phyloP scores from a whole-genome alignment of 306 rosid species.

The Amphicarpaea edgeworthii region DNA sequence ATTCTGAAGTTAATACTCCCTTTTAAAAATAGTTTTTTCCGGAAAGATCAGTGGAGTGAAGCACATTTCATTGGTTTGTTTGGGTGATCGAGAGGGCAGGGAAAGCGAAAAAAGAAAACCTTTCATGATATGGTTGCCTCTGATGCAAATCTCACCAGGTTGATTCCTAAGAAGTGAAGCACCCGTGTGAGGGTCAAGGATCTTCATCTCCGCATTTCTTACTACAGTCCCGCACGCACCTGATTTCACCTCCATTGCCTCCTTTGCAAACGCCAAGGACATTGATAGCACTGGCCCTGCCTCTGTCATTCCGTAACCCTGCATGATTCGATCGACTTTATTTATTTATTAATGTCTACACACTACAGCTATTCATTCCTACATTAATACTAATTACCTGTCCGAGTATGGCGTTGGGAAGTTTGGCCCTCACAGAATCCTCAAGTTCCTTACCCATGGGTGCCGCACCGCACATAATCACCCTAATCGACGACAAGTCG shows the following conservation, averaged over 20 bases:
- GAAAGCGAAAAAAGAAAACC: no score
- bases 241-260: constrained; percentile 56
- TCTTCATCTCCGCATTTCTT: constrained; percentile 78
- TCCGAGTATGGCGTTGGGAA: constrained; percentile 70
- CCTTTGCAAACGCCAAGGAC: constrained; percentile 77
- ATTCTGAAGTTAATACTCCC: no score
- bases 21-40: no score
- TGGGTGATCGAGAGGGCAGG: no score
- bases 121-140: constrained; percentile 80
- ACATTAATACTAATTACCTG: constrained; percentile 58
- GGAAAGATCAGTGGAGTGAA: no score
- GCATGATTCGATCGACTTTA: no score
- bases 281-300: constrained; percentile 47
- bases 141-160: constrained; percentile 77
- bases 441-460: constrained; percentile 86
- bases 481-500: constrained; percentile 73
- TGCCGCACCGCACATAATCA: constrained; percentile 74
- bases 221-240: constrained; percentile 83
- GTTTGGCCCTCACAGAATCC: constrained; percentile 63
- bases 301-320: constrained; percentile 78
- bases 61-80: no score
- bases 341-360: no score
- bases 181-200: constrained; percentile 59
- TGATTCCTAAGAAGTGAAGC: constrained; percentile 64
- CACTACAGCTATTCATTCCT: no score